A percentile compares a stretch with the other conserved stretches of the same genome.
Conservation (phyloP, 805 yeast species). For the Suhomyces sp. region DNA sequence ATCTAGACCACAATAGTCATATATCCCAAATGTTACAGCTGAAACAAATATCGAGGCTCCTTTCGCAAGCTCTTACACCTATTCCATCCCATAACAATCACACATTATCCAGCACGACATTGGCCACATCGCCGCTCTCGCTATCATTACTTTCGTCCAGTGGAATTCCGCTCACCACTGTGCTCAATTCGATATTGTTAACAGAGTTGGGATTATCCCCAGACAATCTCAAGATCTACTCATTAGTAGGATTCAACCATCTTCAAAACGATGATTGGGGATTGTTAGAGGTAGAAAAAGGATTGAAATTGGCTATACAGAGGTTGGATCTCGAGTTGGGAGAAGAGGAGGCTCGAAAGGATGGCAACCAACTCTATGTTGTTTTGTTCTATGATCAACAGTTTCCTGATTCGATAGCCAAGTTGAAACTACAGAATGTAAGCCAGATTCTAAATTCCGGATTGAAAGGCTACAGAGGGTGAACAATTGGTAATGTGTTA, state of each 20-base stretch:
- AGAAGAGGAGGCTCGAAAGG: constrained; percentile 6
- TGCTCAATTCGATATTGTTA: constrained; percentile 19
- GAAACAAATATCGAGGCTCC: constrained; percentile 35
- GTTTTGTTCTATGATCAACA: constrained; percentile 31
- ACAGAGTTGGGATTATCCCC: constrained; percentile 15
- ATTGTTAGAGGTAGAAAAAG: constrained; percentile 28
- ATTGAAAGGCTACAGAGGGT: constrained; percentile 28
- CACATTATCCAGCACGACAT: constrained; percentile 6
- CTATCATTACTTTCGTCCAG: constrained; percentile 34
- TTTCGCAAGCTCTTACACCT: constrained; percentile 23
- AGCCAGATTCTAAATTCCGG: constrained; percentile 31
- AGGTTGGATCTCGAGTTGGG: constrained; percentile 13
- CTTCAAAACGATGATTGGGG: constrained; percentile 27
- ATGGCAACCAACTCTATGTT: constrained; percentile 20
- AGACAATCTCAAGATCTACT: constrained; percentile 34
- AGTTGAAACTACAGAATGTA: constrained; percentile 34
- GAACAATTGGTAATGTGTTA: neutral
- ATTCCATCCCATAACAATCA: constrained; percentile 6
- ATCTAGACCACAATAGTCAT: too few relatives aligned
- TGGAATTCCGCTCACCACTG: constrained; percentile 43
- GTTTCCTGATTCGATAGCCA: constrained; percentile 35
- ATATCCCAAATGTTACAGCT: constrained; percentile 46
- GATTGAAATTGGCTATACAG: constrained; percentile 28
- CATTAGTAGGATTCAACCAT: constrained; percentile 35
- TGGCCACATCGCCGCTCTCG: constrained; percentile 23